These are phyloP conservation scores for Elaphomyces granulatus DNA, from an alignment of 495 filamentous ascomycete species.

Conservation along the genomic window DNA sequence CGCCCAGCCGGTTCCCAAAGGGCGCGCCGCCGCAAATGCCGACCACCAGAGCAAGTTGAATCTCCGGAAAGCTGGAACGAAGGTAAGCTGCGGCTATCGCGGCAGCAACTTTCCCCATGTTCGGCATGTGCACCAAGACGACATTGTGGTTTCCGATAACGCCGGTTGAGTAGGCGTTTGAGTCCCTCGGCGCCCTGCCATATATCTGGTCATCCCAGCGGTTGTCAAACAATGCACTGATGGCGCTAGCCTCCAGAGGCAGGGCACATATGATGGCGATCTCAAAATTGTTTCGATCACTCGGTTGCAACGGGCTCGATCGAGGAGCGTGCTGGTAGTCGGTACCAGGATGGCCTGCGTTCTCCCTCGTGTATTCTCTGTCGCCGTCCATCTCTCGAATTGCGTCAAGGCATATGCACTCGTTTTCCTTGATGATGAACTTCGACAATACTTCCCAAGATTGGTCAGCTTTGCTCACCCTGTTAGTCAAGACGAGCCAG, in stretches of 20 bases:
- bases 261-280: constrained; percentile 21
- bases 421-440: no score
- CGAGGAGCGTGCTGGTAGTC: no score
- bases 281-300: constrained; percentile 11
- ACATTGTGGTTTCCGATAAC: constrained; percentile 13
- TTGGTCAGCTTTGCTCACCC: no score
- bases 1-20: not conserved
- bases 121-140: constrained; percentile 13
- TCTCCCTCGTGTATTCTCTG: no score
- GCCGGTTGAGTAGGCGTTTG: constrained; percentile 16
- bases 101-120: constrained; percentile 10
- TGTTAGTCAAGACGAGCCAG: no score
- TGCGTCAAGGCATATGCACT: no score
- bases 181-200: constrained; percentile 10
- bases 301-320: no score
- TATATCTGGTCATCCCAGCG: constrained; percentile 5
- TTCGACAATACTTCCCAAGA: no score
- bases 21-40: constrained; percentile 19
- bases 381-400: no score
- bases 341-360: no score
- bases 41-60: constrained; percentile 7
- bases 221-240: constrained; percentile 12
- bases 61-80: constrained; percentile 3
- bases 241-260: constrained; percentile 13
- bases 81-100: constrained; percentile 2